These are phyloP conservation scores for Sanghuangporus baumii DNA, from an alignment of 1,284 basidiomycete species.

Conservation along the genomic window DNA sequence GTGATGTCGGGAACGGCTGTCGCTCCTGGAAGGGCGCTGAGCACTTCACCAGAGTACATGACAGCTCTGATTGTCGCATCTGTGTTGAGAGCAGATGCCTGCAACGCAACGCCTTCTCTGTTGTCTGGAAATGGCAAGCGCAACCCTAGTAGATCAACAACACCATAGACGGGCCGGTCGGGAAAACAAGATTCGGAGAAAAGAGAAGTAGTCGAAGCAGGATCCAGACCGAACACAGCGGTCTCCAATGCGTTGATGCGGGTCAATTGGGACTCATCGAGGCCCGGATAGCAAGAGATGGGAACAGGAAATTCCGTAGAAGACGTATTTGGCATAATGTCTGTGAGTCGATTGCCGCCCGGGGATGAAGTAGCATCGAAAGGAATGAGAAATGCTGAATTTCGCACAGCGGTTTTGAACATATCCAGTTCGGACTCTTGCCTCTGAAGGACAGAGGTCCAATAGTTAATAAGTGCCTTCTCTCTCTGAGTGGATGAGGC, in stretches of 20 bases:
- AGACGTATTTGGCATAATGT: constrained; percentile 36
- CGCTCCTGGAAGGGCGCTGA: constrained; percentile 39
- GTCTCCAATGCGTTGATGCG: constrained; percentile 44
- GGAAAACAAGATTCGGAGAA: constrained; percentile 49
- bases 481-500: constrained; percentile 51
- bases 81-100: constrained; percentile 42
- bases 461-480: constrained; percentile 45
- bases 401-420: constrained; percentile 42
- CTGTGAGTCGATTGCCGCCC: constrained; percentile 29
- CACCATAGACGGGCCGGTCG: constrained; percentile 55
- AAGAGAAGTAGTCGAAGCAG: constrained; percentile 25
- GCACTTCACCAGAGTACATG: constrained; percentile 42
- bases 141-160: constrained; percentile 48
- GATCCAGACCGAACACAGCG: constrained; percentile 42
- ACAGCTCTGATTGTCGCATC: constrained; percentile 43
- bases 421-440: constrained; percentile 33
- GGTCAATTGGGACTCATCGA: constrained; percentile 34
- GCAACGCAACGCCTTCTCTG: constrained; percentile 36
- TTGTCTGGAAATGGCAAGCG: constrained; percentile 51
- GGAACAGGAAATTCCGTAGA: constrained; percentile 50
- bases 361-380: constrained; percentile 45
- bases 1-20: constrained; percentile 28
- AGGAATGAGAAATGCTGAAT: constrained; percentile 50
- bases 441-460: constrained; percentile 48
- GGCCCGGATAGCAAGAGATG: constrained; percentile 50